Evolutionary conservation across 805 yeast species (phyloP), one percentile per base, ranked within the genome.

Genomic region (Jamesozyma rosinii): DNA sequence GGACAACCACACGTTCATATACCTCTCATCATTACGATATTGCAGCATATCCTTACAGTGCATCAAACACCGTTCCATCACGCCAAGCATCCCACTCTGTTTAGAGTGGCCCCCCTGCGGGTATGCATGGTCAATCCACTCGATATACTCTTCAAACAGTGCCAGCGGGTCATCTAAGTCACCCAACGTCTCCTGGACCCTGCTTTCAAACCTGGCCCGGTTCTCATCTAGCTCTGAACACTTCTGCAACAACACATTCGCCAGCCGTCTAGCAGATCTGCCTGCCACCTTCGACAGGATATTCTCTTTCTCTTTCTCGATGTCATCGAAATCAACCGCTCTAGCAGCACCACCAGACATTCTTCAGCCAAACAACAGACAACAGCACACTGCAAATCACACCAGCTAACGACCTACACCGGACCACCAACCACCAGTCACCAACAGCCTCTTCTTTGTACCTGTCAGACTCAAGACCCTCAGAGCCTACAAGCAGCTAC

Each of bases 81-180:
- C 61, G 13, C 63, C 67, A 3, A 87, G 61, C 40, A 87, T 66
- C 0, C 87, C 88, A 49, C 85, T 79, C 37, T 79, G 81, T 4
- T 70, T 67, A 3, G 74, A 69, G 29, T 71, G 68, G 0, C 72
- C 77, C 2, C 77, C 94, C 33, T 79, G 77, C 0, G 89, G 85
- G 53, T 63, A 79, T 49, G 65, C 73, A 27, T 71, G 69, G 43
- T 72, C 76, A 10, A 76, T 74, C 95, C 95, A 87, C 15, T 69
- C 59, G 13, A 88, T 68, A 52, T 84, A 88, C 15, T 80, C 79
- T 17, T 84, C 49, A 60, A 72, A 86, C 1, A 78, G 75, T 47
- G 81, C 84, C 17, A 88, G 58, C 0, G 96, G 95, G 58, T 88
- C 95, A 62, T 87, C 95, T 29, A 76, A 59, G 15, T 77, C 84